Evolutionary conservation across 2,329 filamentous ascomycete genomes (phyloP), one percentile per base, ranked within the genome.

Genomic region (Plenodomus lindquistii): DNA sequence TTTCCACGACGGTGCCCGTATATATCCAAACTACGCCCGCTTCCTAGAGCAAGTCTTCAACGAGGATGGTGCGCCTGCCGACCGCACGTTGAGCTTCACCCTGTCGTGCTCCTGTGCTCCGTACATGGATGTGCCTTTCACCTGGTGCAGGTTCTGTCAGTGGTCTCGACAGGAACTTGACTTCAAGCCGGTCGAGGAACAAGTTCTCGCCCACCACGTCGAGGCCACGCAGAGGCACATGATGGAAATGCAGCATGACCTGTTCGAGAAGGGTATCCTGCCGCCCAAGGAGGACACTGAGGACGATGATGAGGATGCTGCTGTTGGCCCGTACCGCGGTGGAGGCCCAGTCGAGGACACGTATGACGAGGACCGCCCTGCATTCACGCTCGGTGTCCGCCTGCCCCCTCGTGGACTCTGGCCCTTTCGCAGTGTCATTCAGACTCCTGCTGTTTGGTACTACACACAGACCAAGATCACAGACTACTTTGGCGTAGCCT

Each of bases 1-100:
- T 15, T 13, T 60, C 1, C 57, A 62, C 21, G 45, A 62, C 37
- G 50, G 44, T 10, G 59, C 57, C 8, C 16, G 15, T 4, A 16
- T 59, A n/a, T 47, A 34, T 16, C 53, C 54, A 2, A 19, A 20
- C 8, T 52, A 46, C 16, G 50, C 44, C 11, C 11, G 31, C 2
- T 48, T 42, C 19, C 38, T 61, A 4, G 15, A 43, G 4, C 40
- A 52, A 16, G 38, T 15, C 1, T 61, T 61, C 36, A n/a, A 44
- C 22, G 20, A 46, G 17, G 35, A 44, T 5, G 16, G 27, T 18
- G 27, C 34, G 9, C 13, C 13, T n/a, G 40, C 13, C 15, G 39
- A 37, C 11, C 41, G 37, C 15, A 45, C 48, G 10, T 31, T 60
- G 16, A 44, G 29, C 18, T 60, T 58, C 38, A 48, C 45, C 18